Conservation (phyloP, 2,329 filamentous ascomycete species). For the Aspergillus sp. region DNA sequence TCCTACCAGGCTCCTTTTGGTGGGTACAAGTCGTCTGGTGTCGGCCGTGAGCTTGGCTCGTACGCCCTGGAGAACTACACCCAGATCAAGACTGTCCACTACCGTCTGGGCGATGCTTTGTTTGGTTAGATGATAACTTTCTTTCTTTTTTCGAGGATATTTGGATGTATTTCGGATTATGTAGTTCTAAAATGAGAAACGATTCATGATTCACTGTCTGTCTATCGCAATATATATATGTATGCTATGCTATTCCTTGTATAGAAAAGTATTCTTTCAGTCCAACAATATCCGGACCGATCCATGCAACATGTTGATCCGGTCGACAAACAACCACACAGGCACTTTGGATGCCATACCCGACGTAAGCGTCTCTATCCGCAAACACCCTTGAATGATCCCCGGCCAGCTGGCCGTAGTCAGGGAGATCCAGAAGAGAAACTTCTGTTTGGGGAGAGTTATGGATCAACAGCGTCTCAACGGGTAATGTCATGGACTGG, state of each 20-base stretch:
- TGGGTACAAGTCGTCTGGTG: constrained; percentile 38
- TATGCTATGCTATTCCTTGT: too few species aligned
- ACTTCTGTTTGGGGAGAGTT: constrained; percentile 42
- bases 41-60: constrained; percentile 40
- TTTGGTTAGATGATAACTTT: constrained; percentile 17
- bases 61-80: constrained; percentile 45
- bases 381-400: constrained; percentile 10
- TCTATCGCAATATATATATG: too few species aligned
- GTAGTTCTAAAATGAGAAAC: neutral
- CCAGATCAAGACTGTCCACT: constrained; percentile 41
- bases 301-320: constrained; percentile 44
- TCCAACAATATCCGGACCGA: constrained; percentile 2
- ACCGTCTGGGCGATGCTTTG: constrained; percentile 33
- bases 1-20: constrained; percentile 37
- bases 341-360: constrained; percentile 45
- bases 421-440: constrained; percentile 44
- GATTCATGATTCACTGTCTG: neutral
- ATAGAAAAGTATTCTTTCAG: neutral
- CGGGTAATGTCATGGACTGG: neutral
- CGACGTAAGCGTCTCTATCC: constrained; percentile 45
- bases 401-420: constrained; percentile 30
- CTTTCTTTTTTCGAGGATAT: neutral
- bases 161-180: neutral
- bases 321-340: constrained; percentile 47
- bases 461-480: constrained; percentile 37